These are phyloP conservation scores for Tanozyma kutaoensis DNA, from an alignment of 805 yeast species.

Conservation along the genomic window DNA sequence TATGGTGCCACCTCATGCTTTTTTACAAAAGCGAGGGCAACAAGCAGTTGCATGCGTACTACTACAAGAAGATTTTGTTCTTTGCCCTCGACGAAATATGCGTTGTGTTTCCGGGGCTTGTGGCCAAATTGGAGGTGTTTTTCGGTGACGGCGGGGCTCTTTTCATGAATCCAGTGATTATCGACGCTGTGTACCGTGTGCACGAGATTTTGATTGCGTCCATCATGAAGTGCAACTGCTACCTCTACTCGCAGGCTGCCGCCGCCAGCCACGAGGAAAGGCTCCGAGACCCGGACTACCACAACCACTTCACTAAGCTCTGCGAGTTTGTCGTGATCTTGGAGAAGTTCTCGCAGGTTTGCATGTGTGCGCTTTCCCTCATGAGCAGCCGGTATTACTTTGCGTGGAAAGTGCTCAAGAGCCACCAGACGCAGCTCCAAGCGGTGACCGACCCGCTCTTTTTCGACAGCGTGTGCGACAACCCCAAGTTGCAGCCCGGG, in stretches of 20 bases:
- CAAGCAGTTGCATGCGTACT: too few relatives aligned
- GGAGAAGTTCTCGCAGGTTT: not conserved
- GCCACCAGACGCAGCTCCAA: not conserved
- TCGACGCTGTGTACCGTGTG: not conserved
- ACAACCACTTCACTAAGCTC: not conserved
- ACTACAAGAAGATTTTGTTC: too few relatives aligned
- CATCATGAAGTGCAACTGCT: not conserved
- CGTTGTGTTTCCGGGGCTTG: not conserved
- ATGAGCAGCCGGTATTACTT: not conserved
- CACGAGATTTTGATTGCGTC: not conserved
- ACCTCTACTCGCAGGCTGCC: not conserved
- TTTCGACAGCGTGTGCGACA: not conserved
- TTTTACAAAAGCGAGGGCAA: too few relatives aligned
- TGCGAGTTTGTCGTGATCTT: not conserved
- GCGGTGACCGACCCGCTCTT: not conserved
- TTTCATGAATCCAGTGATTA: not conserved
- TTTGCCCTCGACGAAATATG: not conserved
- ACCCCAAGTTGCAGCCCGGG: not conserved
- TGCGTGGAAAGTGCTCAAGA: not conserved
- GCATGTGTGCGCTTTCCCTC: not conserved
- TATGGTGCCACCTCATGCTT: not conserved
- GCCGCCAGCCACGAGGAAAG: not conserved
- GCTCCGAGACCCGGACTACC: not conserved
- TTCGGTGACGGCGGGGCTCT: not conserved
- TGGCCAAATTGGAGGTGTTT: not conserved